Evolutionary conservation across 2,329 filamentous ascomycete species (phyloP), one percentile per base, ranked within the genome.

Genomic region (Microcyclosporella mali): DNA sequence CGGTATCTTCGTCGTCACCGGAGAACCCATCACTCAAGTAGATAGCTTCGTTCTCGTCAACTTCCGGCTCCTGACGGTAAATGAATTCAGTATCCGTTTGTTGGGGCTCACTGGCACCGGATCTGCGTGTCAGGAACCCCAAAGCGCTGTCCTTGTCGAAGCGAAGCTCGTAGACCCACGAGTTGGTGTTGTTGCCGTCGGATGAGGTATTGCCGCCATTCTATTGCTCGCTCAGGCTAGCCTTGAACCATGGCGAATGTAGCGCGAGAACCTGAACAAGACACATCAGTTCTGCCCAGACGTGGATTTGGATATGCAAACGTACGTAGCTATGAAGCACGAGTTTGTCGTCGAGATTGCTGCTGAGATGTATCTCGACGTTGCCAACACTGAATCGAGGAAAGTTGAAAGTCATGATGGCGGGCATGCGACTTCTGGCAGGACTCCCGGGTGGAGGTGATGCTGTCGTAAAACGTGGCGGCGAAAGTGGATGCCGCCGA

Each of bases 171-270:
- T 41, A 45, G 6, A 41, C 21, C 36, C 33, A 37, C 9, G 21
- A 25, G 14, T 31, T 19, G 11, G 16, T 7, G 15, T 40, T 40
- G 11, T 15, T 17, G 6, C 14, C 33, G n/a, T 38, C 27, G 25
- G 25, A 21, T 4, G 15, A 7, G 10, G 17, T 18, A 12, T 27
- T 36, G 17, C 33, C 15, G n/a, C 19, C 31, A 19, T 33, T 41
- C 46, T 41, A 48, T 12, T 37, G 41, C 29, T 39, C 41, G 28
- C 42, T 41, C 21, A 48, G 16, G 19, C 41, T 45, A 6, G 46
- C 46, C 21, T 45, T 45, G 42, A 48, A 45, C 41, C 41, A 48
- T 25, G 21, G 17, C n/a, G 37, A 45, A 36, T 48, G 46, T 7
- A 45, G 38, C 4, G 37, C 33, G 8, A 48, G 38, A 17, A 25